Evolutionary conservation across 495 filamentous ascomycete species (phyloP), one percentile per base, ranked within the genome.

Genomic region (Astrocystis sublimbata): DNA sequence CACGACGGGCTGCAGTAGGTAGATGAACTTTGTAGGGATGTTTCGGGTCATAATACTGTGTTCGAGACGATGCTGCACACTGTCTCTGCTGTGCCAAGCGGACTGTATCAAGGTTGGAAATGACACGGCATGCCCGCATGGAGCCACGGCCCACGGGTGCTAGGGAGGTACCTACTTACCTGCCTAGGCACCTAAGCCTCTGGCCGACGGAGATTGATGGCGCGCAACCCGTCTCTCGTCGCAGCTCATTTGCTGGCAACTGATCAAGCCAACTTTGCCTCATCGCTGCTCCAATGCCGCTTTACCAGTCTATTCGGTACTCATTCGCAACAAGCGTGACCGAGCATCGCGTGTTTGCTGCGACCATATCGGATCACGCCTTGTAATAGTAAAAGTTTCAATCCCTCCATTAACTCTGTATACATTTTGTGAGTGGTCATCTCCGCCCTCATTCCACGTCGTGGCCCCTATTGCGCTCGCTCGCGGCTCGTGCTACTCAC

Each of bases 231-330:
- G 36, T 28, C 35, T 61, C 58, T 43, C 42, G 51, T 49, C 31
- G 42, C 50, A 26, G 15, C 56, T 49, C 45, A 50, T 59, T 59
- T 59, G 42, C 42, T 49, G 30, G 21, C 26, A 28, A 45, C 17
- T 40, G 60, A 62, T 49, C 60, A 62, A 46, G 60, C 50, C 60
- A 62, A 41, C 60, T 47, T 61, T 62, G 33, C 51, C 50, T 62
- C 51, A 56, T 36, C 41, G 31, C 31, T 62, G 31, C 28, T 38
- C 35, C 35, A 52, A 41, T 58, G 31, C 60, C 23, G 19, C 50
- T 36, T 21, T 35, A 28, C 33, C 19, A 35, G 15, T 19, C 15
- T 26, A n/a, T 35, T n/a, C n/a, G n/a, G n/a, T 19, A 52, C 31
- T 53, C 24, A 31, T 28, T 28, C 47, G 24, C 40, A 21, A 21